These are phyloP conservation scores for Beauveria sp. DNA, from an alignment of 2,329 filamentous ascomycete genomes.

Conservation along the genomic window DNA sequence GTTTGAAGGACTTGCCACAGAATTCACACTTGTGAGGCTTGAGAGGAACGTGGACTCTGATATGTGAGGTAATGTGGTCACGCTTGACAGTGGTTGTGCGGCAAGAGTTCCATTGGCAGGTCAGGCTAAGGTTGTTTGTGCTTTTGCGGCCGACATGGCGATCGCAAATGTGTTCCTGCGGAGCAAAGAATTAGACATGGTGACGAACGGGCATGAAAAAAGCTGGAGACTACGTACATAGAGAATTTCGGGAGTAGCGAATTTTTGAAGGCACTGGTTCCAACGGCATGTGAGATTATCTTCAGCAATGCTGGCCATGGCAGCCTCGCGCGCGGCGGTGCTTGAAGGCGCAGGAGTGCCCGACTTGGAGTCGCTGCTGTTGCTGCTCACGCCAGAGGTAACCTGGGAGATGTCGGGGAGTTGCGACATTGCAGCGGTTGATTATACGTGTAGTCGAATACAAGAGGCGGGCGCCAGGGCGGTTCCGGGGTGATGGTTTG, in stretches of 20 bases:
- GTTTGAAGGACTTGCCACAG: constrained; percentile 98
- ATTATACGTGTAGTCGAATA: background rate
- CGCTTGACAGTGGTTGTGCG: constrained; percentile 96
- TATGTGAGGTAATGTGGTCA: constrained; percentile 98
- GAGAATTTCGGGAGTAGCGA: constrained; percentile 48
- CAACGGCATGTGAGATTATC: constrained; percentile 56
- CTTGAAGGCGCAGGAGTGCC: constrained; percentile 46
- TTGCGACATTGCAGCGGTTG: constrained; percentile 1
- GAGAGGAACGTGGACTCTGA: constrained; percentile 94
- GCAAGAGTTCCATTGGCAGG: constrained; percentile 95
- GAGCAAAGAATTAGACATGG: background rate
- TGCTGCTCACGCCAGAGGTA: constrained; percentile 28
- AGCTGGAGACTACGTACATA: constrained; percentile 40
- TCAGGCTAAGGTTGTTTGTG: constrained; percentile 96
- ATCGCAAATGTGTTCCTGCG: constrained; percentile 93
- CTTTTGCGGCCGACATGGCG: constrained; percentile 97
- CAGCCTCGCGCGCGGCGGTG: constrained; percentile 35
- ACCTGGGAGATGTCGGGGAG: constrained; percentile 16
- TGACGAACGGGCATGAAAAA: background rate
- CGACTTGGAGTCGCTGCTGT: constrained; percentile 41
- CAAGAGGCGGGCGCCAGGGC: background rate
- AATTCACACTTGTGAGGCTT: constrained; percentile 99
- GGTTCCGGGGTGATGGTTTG: background rate
- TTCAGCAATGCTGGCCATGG: constrained; percentile 34
- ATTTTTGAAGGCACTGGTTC: constrained; percentile 52